Percentiles rank a stretch among this genome's conserved stretches.
phyloP scores from a whole-genome alignment of 805 yeast species.

The Blastobotrys robertii region DNA sequence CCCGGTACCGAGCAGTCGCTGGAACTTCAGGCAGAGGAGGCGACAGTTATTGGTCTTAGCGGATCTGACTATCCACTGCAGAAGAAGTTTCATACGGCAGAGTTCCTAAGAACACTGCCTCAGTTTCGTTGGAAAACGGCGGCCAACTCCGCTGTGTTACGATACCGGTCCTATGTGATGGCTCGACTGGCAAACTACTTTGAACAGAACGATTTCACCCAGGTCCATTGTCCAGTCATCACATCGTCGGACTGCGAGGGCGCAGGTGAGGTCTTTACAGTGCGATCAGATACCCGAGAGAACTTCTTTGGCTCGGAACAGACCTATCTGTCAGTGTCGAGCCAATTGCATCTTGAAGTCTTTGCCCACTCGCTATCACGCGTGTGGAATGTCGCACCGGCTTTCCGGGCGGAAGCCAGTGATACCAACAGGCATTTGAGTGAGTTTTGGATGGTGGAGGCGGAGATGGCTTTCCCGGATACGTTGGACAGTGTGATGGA shows the following conservation, averaged over 20 bases:
- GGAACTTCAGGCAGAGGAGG: constrained; percentile 35
- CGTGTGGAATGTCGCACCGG: constrained; percentile 85
- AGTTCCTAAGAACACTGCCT: constrained; percentile 62
- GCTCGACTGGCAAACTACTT: constrained; percentile 45
- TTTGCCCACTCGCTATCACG: constrained; percentile 62
- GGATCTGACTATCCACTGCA: constrained; percentile 68
- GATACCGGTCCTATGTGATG: constrained; percentile 67
- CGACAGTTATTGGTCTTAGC: constrained; percentile 52
- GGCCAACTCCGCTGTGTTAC: constrained; percentile 52
- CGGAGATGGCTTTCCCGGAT: constrained; percentile 62
- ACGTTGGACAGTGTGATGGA: constrained; percentile 50
- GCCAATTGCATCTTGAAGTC: constrained; percentile 85
- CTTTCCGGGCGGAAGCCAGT: constrained; percentile 88
- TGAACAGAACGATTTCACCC: constrained; percentile 43
- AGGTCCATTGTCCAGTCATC: constrained; percentile 77
- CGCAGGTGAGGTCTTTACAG: constrained; percentile 79
- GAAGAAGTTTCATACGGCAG: constrained; percentile 61
- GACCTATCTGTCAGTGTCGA: constrained; percentile 79
- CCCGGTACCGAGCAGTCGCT: constrained; percentile 43
- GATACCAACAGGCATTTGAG: constrained; percentile 86
- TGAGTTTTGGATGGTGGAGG: constrained; percentile 98
- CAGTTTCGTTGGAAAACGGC: constrained; percentile 66
- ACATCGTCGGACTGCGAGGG: constrained; percentile 96
- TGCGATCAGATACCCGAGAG: constrained; percentile 34
- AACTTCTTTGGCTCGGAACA: constrained; percentile 30